Evolutionary conservation across 257 asterid species (phyloP).

Genomic region (Solanum clarkiae): DNA sequence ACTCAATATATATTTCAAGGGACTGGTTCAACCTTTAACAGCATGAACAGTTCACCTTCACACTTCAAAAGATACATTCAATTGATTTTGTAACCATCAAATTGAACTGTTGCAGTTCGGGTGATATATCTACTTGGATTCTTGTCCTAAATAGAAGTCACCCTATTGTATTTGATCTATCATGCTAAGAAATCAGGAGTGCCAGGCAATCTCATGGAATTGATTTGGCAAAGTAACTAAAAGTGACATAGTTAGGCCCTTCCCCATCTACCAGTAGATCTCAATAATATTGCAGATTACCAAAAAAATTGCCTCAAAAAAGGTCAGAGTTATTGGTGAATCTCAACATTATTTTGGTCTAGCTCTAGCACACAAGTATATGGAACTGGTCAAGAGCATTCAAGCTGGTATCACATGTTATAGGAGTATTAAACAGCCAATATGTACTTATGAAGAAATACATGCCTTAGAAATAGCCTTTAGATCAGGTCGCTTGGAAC

Average conservation of each 20-base stretch:
- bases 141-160: neutral
- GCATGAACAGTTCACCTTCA: neutral
- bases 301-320: neutral
- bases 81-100: neutral
- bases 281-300: neutral
- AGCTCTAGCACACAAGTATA: neutral
- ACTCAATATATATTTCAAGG: neutral
- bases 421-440: neutral
- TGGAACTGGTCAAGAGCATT: neutral
- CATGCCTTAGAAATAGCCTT: constrained; percentile 70
- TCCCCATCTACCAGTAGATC: neutral
- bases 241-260: neutral
- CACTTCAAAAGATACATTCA: neutral
- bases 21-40: neutral
- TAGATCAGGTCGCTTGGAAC: constrained; percentile 67
- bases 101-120: neutral
- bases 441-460: neutral
- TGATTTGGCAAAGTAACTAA: neutral
- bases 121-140: neutral
- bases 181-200: neutral
- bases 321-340: neutral
- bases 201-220: neutral
- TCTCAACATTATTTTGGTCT: neutral
- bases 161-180: neutral
- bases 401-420: neutral